Evolutionary conservation across 257 asterid genomes (phyloP).

Genomic region (Nicotiana noctiflora): DNA sequence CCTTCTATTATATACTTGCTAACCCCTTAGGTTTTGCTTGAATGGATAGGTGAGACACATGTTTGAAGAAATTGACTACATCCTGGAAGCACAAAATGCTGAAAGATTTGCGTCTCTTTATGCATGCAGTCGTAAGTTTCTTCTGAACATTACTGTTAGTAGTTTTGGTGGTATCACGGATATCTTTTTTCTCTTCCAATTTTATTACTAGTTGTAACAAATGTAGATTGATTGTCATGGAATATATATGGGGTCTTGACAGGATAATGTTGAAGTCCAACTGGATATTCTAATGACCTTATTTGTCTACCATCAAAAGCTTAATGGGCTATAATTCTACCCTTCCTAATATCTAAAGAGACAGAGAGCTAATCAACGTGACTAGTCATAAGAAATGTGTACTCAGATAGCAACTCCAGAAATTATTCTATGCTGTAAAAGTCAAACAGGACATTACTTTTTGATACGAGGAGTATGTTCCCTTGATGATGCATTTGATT

Average conservation of each 20-base stretch:
- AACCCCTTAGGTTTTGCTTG: slow-evolving; percentile 23
- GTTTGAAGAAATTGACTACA: slow-evolving; percentile 97
- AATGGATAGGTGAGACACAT: slow-evolving; percentile 85
- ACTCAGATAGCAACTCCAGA: not conserved
- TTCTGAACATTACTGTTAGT: not conserved
- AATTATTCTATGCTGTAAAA: not conserved
- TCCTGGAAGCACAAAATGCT: slow-evolving; percentile 93
- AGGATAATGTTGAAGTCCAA: not conserved
- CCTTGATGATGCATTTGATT: not conserved
- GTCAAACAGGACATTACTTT: not conserved
- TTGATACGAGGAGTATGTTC: not conserved
- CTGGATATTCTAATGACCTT: not conserved
- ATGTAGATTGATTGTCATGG: not conserved
- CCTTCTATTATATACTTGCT: slow-evolving; percentile 13
- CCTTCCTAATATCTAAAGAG: not conserved
- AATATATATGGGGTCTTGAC: not conserved
- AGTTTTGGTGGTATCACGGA: not conserved
- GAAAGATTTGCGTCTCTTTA: slow-evolving; percentile 87
- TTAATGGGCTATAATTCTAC: not conserved
- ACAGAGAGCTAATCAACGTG: not conserved
- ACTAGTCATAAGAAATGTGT: not conserved
- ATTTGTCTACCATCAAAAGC: not conserved
- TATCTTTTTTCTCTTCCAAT: not conserved
- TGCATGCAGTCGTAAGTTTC: slow-evolving; percentile 57
- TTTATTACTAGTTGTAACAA: not conserved